Conservation (phyloP, 176 grass and related monocot species). For the Aechmea fasciata region DNA sequence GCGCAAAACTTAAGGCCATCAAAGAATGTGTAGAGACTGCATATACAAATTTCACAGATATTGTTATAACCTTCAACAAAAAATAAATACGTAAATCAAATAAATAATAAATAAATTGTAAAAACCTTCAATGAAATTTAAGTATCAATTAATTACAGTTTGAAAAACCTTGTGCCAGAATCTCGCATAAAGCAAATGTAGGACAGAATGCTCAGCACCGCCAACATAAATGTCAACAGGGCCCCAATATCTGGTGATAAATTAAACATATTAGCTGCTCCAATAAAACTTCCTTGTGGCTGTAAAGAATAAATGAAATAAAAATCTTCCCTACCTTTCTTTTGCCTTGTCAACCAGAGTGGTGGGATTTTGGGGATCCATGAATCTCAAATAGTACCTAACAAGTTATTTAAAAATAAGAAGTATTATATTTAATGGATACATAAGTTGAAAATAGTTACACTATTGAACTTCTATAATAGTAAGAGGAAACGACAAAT, state of each 20-base stretch:
- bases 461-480: too few relatives aligned
- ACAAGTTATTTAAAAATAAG: slow-evolving; percentile 13
- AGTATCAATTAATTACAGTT: background rate
- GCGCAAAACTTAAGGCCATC: too few relatives aligned
- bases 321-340: slow-evolving; percentile 53
- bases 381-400: slow-evolving; percentile 99
- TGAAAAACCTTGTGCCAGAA: slow-evolving; percentile 93
- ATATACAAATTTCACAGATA: too few relatives aligned
- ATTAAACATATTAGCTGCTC: slow-evolving; percentile 7
- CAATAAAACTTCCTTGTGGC: background rate
- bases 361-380: slow-evolving; percentile 86
- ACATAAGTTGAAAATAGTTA: background rate
- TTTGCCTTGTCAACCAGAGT: slow-evolving; percentile 81
- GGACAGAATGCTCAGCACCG: slow-evolving; percentile 96
- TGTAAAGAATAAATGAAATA: slow-evolving; percentile 12
- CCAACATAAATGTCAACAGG: slow-evolving; percentile 95
- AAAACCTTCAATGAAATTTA: slow-evolving; percentile 13
- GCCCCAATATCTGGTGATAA: slow-evolving; percentile 73
- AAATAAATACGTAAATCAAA: background rate
- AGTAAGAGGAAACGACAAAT: too few relatives aligned
- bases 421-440: background rate
- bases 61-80: too few relatives aligned
- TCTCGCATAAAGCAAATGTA: slow-evolving; percentile 98
- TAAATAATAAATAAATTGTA: slow-evolving; percentile 9
- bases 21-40: too few relatives aligned